These are phyloP conservation scores for Fraxinus cuspidata DNA, from an alignment of 257 asterid genomes.

Conservation along the genomic window DNA sequence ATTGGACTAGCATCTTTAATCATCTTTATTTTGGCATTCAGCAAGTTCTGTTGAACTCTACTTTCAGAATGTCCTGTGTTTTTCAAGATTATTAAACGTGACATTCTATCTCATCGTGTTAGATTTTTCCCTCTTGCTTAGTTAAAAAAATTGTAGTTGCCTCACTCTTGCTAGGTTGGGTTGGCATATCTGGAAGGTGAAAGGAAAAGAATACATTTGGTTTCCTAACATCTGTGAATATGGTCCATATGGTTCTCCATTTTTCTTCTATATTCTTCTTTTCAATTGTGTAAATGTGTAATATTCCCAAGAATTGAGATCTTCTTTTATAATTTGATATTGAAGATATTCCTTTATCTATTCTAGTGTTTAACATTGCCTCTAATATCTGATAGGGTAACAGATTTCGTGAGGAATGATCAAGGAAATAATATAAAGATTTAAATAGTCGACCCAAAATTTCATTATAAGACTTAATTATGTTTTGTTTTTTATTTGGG, in stretches of 20 bases:
- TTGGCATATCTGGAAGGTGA: slow-evolving; percentile 51
- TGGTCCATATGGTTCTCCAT: slow-evolving; percentile 22
- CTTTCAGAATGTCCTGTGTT: neutral
- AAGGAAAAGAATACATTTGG: slow-evolving; percentile 43
- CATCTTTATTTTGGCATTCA: slow-evolving; percentile 66
- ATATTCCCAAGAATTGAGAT: slow-evolving; percentile 8
- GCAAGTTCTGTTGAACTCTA: slow-evolving; percentile 31
- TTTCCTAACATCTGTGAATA: slow-evolving; percentile 61
- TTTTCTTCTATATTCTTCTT: neutral
- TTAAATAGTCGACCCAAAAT: neutral
- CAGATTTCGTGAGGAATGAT: no score
- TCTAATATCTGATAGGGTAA: no score
- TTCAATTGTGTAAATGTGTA: neutral
- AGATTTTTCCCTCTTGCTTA: neutral
- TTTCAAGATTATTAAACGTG: neutral
- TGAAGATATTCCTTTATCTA: neutral
- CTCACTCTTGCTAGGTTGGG: slow-evolving; percentile 48
- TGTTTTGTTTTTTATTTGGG: no score
- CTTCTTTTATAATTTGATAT: no score
- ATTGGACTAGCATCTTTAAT: slow-evolving; percentile 62
- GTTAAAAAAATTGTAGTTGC: neutral
- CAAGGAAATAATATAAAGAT: neutral
- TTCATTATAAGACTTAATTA: neutral
- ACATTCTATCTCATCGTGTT: neutral
- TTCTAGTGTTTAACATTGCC: neutral